Conservation (phyloP, 345 rosid species). For the Eucalyptus shirleyi region DNA sequence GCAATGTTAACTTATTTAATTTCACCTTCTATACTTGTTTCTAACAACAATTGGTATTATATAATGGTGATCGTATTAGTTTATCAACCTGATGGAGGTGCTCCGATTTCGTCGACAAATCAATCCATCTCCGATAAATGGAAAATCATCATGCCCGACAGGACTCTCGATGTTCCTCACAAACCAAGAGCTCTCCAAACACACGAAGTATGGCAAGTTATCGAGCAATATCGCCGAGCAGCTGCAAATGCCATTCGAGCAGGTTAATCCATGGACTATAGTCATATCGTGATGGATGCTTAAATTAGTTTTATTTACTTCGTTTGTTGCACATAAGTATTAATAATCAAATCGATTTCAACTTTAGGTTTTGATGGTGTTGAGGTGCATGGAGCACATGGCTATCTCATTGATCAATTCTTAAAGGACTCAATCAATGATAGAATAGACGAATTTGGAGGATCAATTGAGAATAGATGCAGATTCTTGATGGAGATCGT, state of each 20-base stretch:
- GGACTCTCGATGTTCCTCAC: neutral
- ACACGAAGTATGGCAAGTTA: neutral
- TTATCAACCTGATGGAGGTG: constrained; percentile 16
- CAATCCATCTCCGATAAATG: constrained; percentile 14
- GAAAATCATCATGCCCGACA: constrained; percentile 15
- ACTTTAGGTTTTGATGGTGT: neutral
- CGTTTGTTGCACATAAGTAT: neutral
- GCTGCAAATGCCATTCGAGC: constrained; percentile 20
- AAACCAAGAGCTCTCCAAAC: neutral
- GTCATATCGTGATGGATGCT: neutral
- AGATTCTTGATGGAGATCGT: neutral
- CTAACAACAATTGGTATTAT: neutral
- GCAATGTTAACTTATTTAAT: neutral
- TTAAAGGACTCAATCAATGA: neutral
- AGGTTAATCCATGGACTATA: neutral
- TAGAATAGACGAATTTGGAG: neutral
- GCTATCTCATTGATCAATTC: constrained; percentile 4
- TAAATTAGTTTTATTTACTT: neutral
- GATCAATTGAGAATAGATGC: neutral
- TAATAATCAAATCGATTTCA: neutral
- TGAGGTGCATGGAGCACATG: neutral
- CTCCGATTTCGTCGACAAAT: constrained; percentile 23
- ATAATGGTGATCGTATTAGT: neutral
- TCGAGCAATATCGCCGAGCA: neutral
- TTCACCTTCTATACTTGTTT: neutral